Evolutionary conservation across 495 filamentous ascomycete species (phyloP).

Genomic region (Lasiosphaeria ovina): DNA sequence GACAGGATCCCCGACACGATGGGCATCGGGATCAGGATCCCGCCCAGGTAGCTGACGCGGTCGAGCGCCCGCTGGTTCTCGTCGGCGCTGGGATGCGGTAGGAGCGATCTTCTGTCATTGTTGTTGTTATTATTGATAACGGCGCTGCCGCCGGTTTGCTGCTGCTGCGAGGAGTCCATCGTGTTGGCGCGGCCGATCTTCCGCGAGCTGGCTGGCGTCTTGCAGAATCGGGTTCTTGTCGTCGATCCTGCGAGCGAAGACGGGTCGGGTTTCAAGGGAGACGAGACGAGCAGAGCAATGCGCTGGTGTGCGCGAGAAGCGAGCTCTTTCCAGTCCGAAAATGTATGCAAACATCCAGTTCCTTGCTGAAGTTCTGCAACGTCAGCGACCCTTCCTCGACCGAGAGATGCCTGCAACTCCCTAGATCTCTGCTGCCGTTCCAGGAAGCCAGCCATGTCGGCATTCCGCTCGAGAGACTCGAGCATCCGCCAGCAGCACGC

Average conservation of each 20-base stretch:
- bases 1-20: slow-evolving; percentile 42
- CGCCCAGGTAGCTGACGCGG: slow-evolving; percentile 44
- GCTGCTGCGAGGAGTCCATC: slow-evolving; percentile 3
- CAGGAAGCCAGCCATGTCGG: slow-evolving; percentile 12
- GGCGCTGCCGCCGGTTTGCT: too few relatives aligned
- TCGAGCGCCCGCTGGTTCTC: slow-evolving; percentile 38
- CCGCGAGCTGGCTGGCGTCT: not conserved
- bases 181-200: slow-evolving; percentile 3
- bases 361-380: too few relatives aligned
- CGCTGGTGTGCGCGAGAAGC: slow-evolving; percentile 29
- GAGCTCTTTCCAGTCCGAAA: slow-evolving; percentile 26
- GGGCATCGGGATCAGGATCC: slow-evolving; percentile 40
- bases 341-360: too few relatives aligned
- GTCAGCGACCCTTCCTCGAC: too few relatives aligned
- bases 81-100: slow-evolving; percentile 9
- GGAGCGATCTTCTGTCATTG: not conserved
- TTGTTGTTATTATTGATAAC: not conserved
- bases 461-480: slow-evolving; percentile 36
- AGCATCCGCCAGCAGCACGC: slow-evolving; percentile 30
- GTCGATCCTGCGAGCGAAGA: not conserved
- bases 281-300: slow-evolving; percentile 18
- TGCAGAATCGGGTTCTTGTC: not conserved
- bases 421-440: not conserved
- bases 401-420: too few relatives aligned
- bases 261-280: not conserved